Evolutionary conservation across 495 filamentous ascomycete genomes (phyloP).

Genomic region (Haplographium delicatum): DNA sequence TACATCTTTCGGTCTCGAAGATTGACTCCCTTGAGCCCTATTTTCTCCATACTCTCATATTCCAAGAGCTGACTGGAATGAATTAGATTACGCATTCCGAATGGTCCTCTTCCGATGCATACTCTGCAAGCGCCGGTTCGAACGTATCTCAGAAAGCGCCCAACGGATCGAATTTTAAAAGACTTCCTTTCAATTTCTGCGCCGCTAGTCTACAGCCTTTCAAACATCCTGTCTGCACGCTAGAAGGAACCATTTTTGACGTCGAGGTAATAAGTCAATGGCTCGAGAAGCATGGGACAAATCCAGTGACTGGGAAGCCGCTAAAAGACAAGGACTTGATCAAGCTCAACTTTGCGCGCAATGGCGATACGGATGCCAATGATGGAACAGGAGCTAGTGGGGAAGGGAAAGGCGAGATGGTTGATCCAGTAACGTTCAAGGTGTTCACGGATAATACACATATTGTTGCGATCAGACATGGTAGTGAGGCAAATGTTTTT

Average conservation of each 20-base stretch:
- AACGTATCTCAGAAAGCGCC: conserved; percentile 53
- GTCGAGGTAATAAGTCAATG: conserved; percentile 82
- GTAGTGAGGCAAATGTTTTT: conserved; percentile 84
- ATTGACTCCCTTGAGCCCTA: neutral
- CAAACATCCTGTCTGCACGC: conserved; percentile 76
- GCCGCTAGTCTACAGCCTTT: conserved; percentile 91
- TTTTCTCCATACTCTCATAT: conserved; percentile 14
- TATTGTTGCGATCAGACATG: conserved; percentile 79
- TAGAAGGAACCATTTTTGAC: conserved; percentile 76
- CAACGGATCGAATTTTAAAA: conserved; percentile 65
- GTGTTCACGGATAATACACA: conserved; percentile 97
- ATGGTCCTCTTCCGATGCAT: conserved; percentile 88
- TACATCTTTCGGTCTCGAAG: neutral
- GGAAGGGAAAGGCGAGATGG: conserved; percentile 62
- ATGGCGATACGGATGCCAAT: conserved; percentile 57
- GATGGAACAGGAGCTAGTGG: conserved; percentile 30
- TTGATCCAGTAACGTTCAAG: conserved; percentile 96
- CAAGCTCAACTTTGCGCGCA: conserved; percentile 86
- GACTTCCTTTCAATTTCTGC: conserved; percentile 97
- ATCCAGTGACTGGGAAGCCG: conserved; percentile 78
- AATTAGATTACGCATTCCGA: conserved; percentile 84
- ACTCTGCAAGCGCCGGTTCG: conserved; percentile 68
- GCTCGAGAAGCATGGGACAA: conserved; percentile 88
- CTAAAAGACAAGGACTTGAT: conserved; percentile 79
- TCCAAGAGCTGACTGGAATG: neutral